Percentiles rank a stretch among this genome's conserved stretches.
phyloP scores from a whole-genome alignment of 306 rosid genomes.

The Carpinus viminea region DNA sequence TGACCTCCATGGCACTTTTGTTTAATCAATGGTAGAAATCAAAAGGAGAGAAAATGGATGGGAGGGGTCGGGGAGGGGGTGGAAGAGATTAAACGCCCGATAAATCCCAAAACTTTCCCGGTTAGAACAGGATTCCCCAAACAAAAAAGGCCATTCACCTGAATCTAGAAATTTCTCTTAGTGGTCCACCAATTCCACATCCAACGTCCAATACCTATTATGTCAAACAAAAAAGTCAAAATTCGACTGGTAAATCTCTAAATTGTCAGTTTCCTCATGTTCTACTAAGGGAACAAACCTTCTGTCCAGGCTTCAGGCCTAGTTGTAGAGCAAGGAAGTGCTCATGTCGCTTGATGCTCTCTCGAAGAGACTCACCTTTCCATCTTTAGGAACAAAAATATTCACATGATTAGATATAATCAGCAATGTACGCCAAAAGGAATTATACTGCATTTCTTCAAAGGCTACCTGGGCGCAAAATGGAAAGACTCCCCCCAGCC shows the following conservation, averaged over 20 bases:
- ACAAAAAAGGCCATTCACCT: conserved; percentile 48
- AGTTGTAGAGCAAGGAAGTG: conserved; percentile 94
- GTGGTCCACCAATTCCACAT: conserved; percentile 96
- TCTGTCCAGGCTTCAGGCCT: conserved; percentile 76
- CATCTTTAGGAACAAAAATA: conserved; percentile 50
- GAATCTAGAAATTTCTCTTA: conserved; percentile 85
- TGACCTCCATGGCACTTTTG: neutral
- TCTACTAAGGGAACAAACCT: conserved; percentile 50
- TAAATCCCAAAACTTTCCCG: no score
- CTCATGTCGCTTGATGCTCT: conserved; percentile 92
- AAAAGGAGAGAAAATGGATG: neutral
- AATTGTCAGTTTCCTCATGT: conserved; percentile 3
- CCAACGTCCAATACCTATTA: conserved; percentile 90
- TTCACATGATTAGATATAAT: conserved; percentile 4
- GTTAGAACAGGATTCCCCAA: no score
- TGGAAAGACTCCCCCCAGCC: conserved; percentile 99
- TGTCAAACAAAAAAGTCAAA: neutral
- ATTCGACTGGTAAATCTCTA: conserved; percentile 6
- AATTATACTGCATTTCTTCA: neutral
- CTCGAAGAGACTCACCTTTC: conserved; percentile 85
- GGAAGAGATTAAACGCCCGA: neutral
- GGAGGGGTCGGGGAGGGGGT: neutral
- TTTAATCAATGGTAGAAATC: conserved; percentile 14
- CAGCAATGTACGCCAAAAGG: neutral
- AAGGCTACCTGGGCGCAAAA: conserved; percentile 77